These are phyloP conservation scores for Theileria sp. DNA, from an alignment of 169 alveolate species.

Conservation along the genomic window DNA sequence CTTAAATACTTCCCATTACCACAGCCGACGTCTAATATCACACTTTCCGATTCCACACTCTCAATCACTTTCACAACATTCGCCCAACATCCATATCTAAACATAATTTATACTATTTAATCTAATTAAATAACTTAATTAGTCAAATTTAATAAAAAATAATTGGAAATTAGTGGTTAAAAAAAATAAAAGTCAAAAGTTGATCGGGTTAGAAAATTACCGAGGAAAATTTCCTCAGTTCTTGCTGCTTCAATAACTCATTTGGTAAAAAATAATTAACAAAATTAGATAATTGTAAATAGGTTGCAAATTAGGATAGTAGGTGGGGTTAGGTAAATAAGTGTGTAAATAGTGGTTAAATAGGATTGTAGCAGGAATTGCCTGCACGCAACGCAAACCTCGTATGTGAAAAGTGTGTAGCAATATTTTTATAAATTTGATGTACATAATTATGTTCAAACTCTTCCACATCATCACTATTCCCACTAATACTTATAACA, in stretches of 20 bases:
- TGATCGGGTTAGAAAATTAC: not conserved
- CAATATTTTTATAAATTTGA: conserved; percentile 35
- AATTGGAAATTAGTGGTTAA: not conserved
- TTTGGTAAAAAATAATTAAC: too few species aligned
- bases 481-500: conserved; percentile 28
- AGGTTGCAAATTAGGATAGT: not conserved
- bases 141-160: too few species aligned
- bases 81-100: conserved; percentile 97
- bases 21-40: conserved; percentile 94
- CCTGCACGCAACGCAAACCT: conserved; percentile 30
- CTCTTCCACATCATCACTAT: not conserved
- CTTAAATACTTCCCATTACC: conserved; percentile 95
- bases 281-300: too few species aligned
- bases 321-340: not conserved
- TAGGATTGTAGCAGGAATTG: too few species aligned
- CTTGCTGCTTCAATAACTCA: not conserved
- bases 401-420: conserved; percentile 63
- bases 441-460: conserved; percentile 50
- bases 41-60: conserved; percentile 80
- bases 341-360: too few species aligned
- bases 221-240: not conserved
- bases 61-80: conserved; percentile 85
- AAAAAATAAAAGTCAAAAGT: not conserved
- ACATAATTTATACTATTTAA: too few species aligned
- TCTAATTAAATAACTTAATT: too few species aligned